Evolutionary conservation across 2,329 filamentous ascomycete genomes (phyloP).

Genomic region (Endoconidiophora laricicola): DNA sequence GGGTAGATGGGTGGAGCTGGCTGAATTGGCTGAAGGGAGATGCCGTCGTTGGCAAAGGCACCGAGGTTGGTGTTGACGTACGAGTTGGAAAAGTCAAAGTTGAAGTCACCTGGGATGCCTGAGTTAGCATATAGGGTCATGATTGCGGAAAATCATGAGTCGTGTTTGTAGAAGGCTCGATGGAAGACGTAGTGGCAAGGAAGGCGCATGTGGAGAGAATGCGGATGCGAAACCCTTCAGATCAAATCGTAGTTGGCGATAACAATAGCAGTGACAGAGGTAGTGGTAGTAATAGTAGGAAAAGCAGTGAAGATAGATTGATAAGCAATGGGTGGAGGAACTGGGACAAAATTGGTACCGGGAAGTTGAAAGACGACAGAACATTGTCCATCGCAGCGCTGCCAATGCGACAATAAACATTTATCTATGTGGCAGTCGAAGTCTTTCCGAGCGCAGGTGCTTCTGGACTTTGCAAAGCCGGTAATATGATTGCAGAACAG

Average conservation of each 20-base stretch:
- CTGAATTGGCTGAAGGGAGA: slow-evolving; percentile 35
- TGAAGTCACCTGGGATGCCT: slow-evolving; percentile 9
- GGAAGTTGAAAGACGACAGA: not conserved
- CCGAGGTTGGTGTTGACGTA: slow-evolving; percentile 12
- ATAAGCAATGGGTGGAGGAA: not conserved
- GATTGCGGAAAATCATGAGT: not conserved
- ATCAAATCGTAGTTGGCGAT: too few species aligned
- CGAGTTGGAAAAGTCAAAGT: slow-evolving; percentile 28
- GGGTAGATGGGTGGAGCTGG: slow-evolving; percentile 32
- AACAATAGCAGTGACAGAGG: too few species aligned
- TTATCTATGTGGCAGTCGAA: too few species aligned
- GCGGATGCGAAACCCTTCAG: too few species aligned
- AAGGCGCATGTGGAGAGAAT: not conserved
- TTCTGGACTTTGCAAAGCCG: too few species aligned
- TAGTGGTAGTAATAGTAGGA: not conserved
- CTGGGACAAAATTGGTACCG: not conserved
- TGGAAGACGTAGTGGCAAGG: slow-evolving; percentile 26
- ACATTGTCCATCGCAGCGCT: not conserved
- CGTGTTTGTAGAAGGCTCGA: slow-evolving; percentile 23
- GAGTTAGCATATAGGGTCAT: slow-evolving; percentile 11
- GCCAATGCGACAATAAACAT: too few species aligned
- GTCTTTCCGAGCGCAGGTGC: too few species aligned
- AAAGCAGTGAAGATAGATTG: not conserved
- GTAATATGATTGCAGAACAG: too few species aligned
- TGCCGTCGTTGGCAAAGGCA: slow-evolving; percentile 3